A percentile compares a stretch with the other conserved stretches of the same genome.
phyloP scores from a whole-genome alignment of 164 flowering plant genomes.

The Stephania japonica region DNA sequence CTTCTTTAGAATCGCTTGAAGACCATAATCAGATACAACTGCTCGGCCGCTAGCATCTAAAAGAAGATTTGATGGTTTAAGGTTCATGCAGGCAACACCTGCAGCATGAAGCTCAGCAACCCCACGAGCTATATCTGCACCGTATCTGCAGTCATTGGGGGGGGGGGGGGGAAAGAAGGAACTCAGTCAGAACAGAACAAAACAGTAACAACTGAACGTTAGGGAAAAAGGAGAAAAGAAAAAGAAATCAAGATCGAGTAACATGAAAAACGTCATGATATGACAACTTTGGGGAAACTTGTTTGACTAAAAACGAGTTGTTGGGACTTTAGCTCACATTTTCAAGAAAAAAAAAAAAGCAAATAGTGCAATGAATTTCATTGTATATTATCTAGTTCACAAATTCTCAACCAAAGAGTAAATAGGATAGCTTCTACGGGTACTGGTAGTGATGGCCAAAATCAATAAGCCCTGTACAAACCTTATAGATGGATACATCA shows the following conservation, averaged over 20 bases:
- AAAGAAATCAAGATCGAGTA: background rate
- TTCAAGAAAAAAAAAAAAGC: background rate
- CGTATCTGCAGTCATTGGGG: conserved; percentile 58
- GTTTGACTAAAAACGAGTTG: background rate
- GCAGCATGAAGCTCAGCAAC: conserved; percentile 99
- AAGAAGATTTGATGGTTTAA: conserved; percentile 96
- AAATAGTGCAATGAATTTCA: background rate
- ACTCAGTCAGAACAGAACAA: background rate
- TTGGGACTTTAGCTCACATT: background rate
- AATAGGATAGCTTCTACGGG: background rate
- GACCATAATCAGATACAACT: conserved; percentile 96
- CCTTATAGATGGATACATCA: background rate
- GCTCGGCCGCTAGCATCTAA: conserved; percentile 85
- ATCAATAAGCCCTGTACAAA: background rate
- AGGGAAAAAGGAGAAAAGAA: background rate
- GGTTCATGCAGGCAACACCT: conserved; percentile 91
- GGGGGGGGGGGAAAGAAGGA: background rate
- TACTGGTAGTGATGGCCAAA: background rate
- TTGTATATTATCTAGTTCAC: background rate
- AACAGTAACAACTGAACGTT: background rate
- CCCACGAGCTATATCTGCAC: conserved; percentile 97
- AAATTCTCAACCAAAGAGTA: background rate
- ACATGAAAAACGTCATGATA: too few species aligned
- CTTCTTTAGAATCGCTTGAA: conserved; percentile 82
- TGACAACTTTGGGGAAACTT: background rate